A percentile compares a stretch with the other conserved stretches of the same genome.
phyloP scores from a whole-genome alignment of 306 rosid genomes.

The Sechiopsis laciniata region DNA sequence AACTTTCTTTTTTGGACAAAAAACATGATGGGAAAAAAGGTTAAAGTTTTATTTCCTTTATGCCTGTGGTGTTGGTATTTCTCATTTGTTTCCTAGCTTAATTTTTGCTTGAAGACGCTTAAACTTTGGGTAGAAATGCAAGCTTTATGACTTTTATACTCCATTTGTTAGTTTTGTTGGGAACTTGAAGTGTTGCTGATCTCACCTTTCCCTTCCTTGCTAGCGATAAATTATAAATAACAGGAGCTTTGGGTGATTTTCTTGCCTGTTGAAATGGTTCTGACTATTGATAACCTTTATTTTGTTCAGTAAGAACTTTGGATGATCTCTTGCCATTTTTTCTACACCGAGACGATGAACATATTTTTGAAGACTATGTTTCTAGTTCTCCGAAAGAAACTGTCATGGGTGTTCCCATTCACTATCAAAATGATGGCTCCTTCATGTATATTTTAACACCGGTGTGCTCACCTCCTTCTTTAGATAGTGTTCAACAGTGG shows the following conservation, averaged over 20 bases:
- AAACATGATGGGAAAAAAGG: slow-evolving; percentile 47
- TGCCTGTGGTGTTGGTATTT: neutral
- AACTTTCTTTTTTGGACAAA: slow-evolving; percentile 27
- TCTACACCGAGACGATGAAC: slow-evolving; percentile 32
- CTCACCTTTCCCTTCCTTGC: neutral
- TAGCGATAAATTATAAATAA: neutral
- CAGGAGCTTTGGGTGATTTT: neutral
- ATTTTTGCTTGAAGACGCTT: neutral
- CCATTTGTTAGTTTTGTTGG: slow-evolving; percentile 7
- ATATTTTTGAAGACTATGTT: slow-evolving; percentile 25
- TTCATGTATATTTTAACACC: slow-evolving; percentile 58
- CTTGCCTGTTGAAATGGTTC: slow-evolving; percentile 28
- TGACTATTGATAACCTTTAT: slow-evolving; percentile 24
- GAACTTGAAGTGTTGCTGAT: neutral
- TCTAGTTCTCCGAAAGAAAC: slow-evolving; percentile 34
- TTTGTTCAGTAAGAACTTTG: slow-evolving; percentile 41
- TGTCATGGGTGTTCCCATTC: slow-evolving; percentile 41
- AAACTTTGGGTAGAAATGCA: slow-evolving; percentile 9
- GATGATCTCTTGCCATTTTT: slow-evolving; percentile 56
- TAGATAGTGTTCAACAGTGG: slow-evolving; percentile 55
- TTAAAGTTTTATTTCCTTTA: slow-evolving; percentile 24
- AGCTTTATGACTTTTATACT: neutral
- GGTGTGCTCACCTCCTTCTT: slow-evolving; percentile 64
- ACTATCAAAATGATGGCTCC: slow-evolving; percentile 80
- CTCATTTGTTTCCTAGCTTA: neutral